Evolutionary conservation across 177 flowering plant species (phyloP).

Genomic region (Vitis hybrid): DNA sequence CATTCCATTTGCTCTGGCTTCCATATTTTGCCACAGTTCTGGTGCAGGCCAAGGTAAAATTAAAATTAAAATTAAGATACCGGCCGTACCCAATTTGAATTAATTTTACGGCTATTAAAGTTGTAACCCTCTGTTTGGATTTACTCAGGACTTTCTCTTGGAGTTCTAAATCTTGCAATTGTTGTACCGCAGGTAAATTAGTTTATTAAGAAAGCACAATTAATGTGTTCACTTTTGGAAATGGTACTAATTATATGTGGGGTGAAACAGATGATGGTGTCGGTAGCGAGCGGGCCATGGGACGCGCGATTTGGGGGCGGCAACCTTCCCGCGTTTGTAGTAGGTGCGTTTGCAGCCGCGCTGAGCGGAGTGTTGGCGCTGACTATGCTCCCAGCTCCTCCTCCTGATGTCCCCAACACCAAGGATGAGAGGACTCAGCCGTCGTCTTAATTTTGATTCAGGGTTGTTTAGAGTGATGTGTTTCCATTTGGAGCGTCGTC

Average conservation of each 20-base stretch:
- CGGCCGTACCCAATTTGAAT: not conserved
- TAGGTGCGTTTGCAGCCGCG: constrained; percentile 58
- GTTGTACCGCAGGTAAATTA: constrained; percentile 60
- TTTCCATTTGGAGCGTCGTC: not conserved
- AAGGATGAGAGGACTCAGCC: not conserved
- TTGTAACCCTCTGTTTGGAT: not conserved
- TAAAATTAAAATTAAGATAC: too few species aligned
- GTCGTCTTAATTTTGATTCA: not conserved
- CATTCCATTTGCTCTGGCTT: constrained; percentile 73
- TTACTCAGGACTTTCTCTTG: constrained; percentile 52
- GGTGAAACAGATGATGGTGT: constrained; percentile 36
- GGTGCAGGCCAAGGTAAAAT: constrained; percentile 73
- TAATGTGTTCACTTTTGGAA: too few species aligned
- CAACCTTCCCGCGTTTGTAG: constrained; percentile 69
- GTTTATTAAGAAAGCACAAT: not conserved
- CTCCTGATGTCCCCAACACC: constrained; percentile 27
- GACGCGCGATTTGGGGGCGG: constrained; percentile 61
- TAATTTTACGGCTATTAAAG: too few species aligned
- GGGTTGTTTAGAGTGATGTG: not conserved
- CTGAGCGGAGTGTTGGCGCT: constrained; percentile 54
- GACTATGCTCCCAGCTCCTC: constrained; percentile 53
- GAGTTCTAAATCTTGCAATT: constrained; percentile 64
- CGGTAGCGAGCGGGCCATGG: constrained; percentile 44
- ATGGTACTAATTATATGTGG: not conserved
- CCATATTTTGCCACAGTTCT: constrained; percentile 45